Base-by-base conservation (phyloP, 2,329 filamentous ascomycete species). In the Sclerotinia spermophila region DNA sequence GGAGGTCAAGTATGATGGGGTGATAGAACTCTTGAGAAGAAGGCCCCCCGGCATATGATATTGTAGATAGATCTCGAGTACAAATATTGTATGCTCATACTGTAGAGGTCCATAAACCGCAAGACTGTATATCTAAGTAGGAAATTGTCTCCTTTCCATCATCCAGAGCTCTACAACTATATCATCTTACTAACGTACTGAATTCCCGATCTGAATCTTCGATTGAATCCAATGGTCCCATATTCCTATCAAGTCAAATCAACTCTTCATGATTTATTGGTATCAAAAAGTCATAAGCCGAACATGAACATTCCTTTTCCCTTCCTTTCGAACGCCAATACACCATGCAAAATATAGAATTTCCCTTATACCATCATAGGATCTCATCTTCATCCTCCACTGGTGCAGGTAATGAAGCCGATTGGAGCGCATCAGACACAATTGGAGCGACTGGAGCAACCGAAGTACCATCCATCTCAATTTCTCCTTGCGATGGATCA, bases 311-410 rank as follows among this genome's bases (percentile, higher is more conserved):
- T 7, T 33, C 38, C 59, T 64, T 55, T 56, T 27, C 42, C 60
- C 42, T 44, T 44, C 58, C 38, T 21, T 38, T 66, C 45, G 6
- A 69, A 67, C 58, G 71, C 73, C 71, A 69, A n/a, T 72, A 74
- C 75, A 69, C 75, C 76, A 67, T 30, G 53, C 65, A 72, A 60
- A 60, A 75, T 74, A 67, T 72, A 72, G 71, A 61, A 59, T 71
- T 27, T n/a, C 33, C 33, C 48, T 45, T 66, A 19, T 45, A 44
- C 45, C 42, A 64, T 51, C 42, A 55, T 76, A 78, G 66, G 62
- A 76, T 76, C 58, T 76, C 76, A 21, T 77, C 77, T 24, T 77
- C 77, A 11, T 76, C 75, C 5, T 76, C 74, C 44, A 30, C 60
- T 45, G 68, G 62, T 33, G 33, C 15, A 35, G 72, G 72, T 33